Percentiles rank a stretch among this genome's conserved stretches.
These are phyloP conservation scores for Malus sylvestris DNA, from an alignment of 306 rosid genomes.

Conservation along the genomic window DNA sequence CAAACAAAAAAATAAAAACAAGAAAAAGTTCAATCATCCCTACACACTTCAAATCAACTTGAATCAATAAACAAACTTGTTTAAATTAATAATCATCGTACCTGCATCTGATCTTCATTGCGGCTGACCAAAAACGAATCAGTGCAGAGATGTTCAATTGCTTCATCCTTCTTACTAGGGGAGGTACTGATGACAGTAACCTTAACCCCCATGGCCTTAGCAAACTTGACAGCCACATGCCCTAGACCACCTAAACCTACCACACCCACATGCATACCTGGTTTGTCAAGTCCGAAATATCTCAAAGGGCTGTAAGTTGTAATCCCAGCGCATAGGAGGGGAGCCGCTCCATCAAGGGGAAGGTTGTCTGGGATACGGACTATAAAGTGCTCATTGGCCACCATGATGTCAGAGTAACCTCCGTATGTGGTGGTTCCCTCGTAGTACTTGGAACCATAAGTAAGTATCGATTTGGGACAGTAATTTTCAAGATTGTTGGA, in stretches of 20 bases:
- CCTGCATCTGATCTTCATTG: conserved; percentile 16
- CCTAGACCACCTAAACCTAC: conserved; percentile 6
- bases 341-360: not conserved
- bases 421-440: conserved; percentile 1
- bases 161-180: not conserved
- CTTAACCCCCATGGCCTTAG: conserved; percentile 8
- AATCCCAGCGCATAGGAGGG: conserved; percentile 2
- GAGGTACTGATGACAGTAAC: conserved; percentile 1
- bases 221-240: conserved; percentile 1
- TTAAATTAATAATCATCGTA: not conserved
- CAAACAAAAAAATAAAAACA: too few species aligned
- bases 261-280: not conserved
- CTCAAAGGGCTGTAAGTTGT: conserved; percentile 14
- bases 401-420: conserved; percentile 6
- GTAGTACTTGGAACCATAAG: not conserved
- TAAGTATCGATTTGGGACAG: not conserved
- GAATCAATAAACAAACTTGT: not conserved
- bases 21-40: too few species aligned
- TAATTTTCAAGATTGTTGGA: not conserved
- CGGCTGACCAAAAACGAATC: conserved; percentile 11
- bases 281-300: not conserved
- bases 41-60: not conserved
- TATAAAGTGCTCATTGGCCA: not conserved
- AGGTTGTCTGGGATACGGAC: not conserved
- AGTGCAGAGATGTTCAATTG: not conserved